These are phyloP conservation scores for Suillus variegatus DNA, from an alignment of 768 basidiomycete species.

Conservation along the genomic window DNA sequence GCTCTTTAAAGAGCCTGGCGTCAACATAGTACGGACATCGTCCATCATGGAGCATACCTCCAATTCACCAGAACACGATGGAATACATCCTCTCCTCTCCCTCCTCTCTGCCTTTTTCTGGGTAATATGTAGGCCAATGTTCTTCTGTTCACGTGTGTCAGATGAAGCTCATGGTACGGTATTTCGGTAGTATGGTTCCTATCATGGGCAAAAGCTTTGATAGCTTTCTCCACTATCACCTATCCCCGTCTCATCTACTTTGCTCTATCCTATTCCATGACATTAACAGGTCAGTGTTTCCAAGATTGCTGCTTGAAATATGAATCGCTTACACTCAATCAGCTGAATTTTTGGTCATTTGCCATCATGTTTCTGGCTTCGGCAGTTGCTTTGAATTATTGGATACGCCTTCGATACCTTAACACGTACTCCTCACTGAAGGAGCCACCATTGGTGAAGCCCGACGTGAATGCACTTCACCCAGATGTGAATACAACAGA, in stretches of 20 bases:
- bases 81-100: slow-evolving; percentile 72
- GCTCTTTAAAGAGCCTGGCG: not conserved
- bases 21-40: not conserved
- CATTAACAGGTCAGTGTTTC: slow-evolving; percentile 69
- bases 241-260: slow-evolving; percentile 75
- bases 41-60: slow-evolving; percentile 26
- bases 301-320: slow-evolving; percentile 9
- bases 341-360: slow-evolving; percentile 93
- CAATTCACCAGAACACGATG: slow-evolving; percentile 27
- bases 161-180: slow-evolving; percentile 10
- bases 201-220: slow-evolving; percentile 72
- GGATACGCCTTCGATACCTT: slow-evolving; percentile 81
- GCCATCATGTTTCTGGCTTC: slow-evolving; percentile 73
- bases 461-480: slow-evolving; percentile 84
- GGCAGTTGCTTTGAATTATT: slow-evolving; percentile 72
- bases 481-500: slow-evolving; percentile 86
- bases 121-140: slow-evolving; percentile 66
- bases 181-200: slow-evolving; percentile 69
- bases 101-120: slow-evolving; percentile 82
- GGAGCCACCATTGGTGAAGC: slow-evolving; percentile 80
- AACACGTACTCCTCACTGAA: slow-evolving; percentile 76
- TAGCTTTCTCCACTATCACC: slow-evolving; percentile 82
- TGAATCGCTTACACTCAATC: slow-evolving; percentile 11
- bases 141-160: slow-evolving; percentile 7
- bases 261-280: slow-evolving; percentile 85